Percentiles rank a stretch among this genome's conserved stretches.
These are phyloP conservation scores for Rhododendron henanense DNA, from an alignment of 148 eudicot species.

Conservation along the genomic window DNA sequence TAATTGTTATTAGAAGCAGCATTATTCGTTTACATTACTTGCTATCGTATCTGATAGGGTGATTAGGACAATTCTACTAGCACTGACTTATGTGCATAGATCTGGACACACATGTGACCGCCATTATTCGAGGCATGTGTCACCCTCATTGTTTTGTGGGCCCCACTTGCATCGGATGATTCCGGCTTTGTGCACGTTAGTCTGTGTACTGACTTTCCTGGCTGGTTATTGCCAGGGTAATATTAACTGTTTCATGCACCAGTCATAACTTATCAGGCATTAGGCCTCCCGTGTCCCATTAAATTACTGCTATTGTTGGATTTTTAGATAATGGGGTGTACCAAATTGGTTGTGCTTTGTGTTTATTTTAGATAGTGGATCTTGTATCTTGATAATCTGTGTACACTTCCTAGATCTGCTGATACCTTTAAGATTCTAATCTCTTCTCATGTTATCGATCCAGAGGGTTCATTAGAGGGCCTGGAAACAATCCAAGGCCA, in stretches of 20 bases:
- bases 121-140: neutral
- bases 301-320: neutral
- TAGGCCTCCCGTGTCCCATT: neutral
- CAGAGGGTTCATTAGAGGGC: constrained; percentile 98
- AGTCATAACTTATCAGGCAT: neutral
- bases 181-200: neutral
- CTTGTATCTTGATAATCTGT: neutral
- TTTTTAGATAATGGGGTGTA: neutral
- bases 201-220: neutral
- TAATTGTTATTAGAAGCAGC: neutral
- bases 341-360: neutral
- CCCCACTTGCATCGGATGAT: neutral
- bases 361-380: neutral
- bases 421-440: constrained; percentile 1
- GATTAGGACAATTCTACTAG: neutral
- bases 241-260: neutral
- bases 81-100: neutral
- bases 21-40: neutral
- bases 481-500: constrained; percentile 79
- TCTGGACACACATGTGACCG: neutral
- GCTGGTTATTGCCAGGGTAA: neutral
- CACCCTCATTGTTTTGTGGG: neutral
- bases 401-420: neutral
- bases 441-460: constrained; percentile 12
- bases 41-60: neutral